These are phyloP conservation scores for Capsicum rhomboideum DNA, from an alignment of 257 asterid species.

Conservation along the genomic window DNA sequence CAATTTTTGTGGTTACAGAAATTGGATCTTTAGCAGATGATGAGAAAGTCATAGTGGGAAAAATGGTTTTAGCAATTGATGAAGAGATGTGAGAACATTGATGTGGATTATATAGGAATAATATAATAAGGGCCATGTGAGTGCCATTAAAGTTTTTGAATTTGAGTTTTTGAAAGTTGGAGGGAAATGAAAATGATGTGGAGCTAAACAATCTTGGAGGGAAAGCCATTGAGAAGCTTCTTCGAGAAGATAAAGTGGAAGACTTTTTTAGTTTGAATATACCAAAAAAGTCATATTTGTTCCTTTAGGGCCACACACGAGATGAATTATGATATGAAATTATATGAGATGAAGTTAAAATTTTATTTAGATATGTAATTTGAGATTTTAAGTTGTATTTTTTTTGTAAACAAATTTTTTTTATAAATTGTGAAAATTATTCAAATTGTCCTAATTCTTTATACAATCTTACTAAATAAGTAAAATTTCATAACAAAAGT, in stretches of 20 bases:
- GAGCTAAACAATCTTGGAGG: not conserved
- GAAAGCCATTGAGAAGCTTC: not conserved
- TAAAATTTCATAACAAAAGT: too few relatives aligned
- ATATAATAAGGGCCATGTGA: not conserved
- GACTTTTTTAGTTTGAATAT: not conserved
- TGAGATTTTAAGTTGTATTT: too few relatives aligned
- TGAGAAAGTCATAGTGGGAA: not conserved
- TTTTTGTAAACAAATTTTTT: too few relatives aligned
- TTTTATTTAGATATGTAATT: too few relatives aligned
- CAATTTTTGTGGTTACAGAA: not conserved
- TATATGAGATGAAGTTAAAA: too few relatives aligned
- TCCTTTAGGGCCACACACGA: too few relatives aligned
- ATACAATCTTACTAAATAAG: too few relatives aligned
- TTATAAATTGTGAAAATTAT: too few relatives aligned
- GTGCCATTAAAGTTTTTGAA: not conserved
- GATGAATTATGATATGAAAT: too few relatives aligned
- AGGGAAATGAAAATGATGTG: not conserved
- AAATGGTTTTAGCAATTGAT: not conserved
- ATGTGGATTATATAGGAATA: not conserved
- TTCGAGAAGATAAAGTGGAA: not conserved
- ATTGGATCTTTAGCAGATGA: not conserved
- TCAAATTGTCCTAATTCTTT: too few relatives aligned
- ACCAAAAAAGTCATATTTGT: too few relatives aligned
- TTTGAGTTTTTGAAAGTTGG: not conserved
- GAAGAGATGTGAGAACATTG: not conserved